Percentiles rank a stretch among this genome's conserved stretches.
phyloP scores from a whole-genome alignment of 1,284 basidiomycete genomes.

The Cutaneotrichosporon cavernicola region DNA sequence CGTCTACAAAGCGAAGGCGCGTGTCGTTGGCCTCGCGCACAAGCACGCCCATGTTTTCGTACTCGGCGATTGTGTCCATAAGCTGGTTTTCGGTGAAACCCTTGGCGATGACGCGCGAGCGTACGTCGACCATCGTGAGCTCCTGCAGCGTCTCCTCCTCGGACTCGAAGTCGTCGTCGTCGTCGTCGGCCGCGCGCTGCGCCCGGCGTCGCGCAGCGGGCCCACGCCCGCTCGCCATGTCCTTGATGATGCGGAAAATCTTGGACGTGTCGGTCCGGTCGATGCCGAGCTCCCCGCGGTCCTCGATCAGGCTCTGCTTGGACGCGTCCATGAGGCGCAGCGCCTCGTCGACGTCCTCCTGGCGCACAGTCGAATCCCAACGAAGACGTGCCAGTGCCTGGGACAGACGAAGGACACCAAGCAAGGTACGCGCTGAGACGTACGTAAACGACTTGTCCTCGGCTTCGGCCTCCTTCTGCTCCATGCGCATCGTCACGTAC shows the following conservation, averaged over 20 bases:
- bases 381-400: constrained; percentile 92
- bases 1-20: constrained; percentile 60
- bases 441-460: constrained; percentile 88
- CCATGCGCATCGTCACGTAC: constrained; percentile 90
- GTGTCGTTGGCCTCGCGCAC: constrained; percentile 71
- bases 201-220: constrained; percentile 46
- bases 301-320: constrained; percentile 82
- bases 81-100: constrained; percentile 89
- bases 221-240: constrained; percentile 63
- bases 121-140: constrained; percentile 73
- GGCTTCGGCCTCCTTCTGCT: constrained; percentile 85
- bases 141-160: constrained; percentile 59
- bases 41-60: constrained; percentile 76
- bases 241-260: constrained; percentile 85
- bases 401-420: constrained; percentile 89
- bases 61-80: constrained; percentile 77
- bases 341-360: constrained; percentile 93
- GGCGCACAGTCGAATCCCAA: constrained; percentile 74
- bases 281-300: constrained; percentile 60
- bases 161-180: constrained; percentile 53
- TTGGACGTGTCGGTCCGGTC: constrained; percentile 77
- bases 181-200: constrained; percentile 48
- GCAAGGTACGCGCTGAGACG: constrained; percentile 93
- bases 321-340: constrained; percentile 93
- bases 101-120: constrained; percentile 74